Evolutionary conservation across 1,284 basidiomycete species (phyloP).

Genomic region (Ganoderma lucidum): DNA sequence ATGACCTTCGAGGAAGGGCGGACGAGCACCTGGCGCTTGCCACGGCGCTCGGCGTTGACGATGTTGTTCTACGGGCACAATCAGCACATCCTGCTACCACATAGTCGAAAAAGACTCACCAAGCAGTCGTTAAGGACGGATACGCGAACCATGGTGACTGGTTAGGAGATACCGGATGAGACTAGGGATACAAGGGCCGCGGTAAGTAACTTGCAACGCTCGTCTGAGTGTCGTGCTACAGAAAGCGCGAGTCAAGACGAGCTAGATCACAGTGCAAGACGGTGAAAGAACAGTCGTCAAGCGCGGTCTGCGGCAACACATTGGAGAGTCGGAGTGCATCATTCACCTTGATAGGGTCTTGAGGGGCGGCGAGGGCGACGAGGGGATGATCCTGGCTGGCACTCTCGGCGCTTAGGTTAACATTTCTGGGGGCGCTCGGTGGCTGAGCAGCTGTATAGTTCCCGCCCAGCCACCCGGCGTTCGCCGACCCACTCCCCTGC

Average conservation of each 20-base stretch:
- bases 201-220: slow-evolving; percentile 53
- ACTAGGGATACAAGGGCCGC: slow-evolving; percentile 35
- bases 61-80: slow-evolving; percentile 80
- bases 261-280: slow-evolving; percentile 41
- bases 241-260: slow-evolving; percentile 84
- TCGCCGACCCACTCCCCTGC: slow-evolving; percentile 25
- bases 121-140: slow-evolving; percentile 91
- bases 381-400: slow-evolving; percentile 16
- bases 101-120: slow-evolving; percentile 46
- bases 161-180: slow-evolving; percentile 32
- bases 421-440: slow-evolving; percentile 23
- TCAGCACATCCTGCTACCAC: slow-evolving; percentile 1
- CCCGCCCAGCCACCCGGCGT: slow-evolving; percentile 33
- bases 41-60: slow-evolving; percentile 97
- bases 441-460: slow-evolving; percentile 42
- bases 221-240: slow-evolving; percentile 84
- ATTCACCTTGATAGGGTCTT: slow-evolving; percentile 47
- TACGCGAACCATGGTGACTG: slow-evolving; percentile 79
- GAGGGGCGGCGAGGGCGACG: slow-evolving; percentile 37
- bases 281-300: slow-evolving; percentile 36
- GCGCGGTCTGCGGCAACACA: slow-evolving; percentile 34
- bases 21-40: slow-evolving; percentile 97
- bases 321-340: slow-evolving; percentile 26
- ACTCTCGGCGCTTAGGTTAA: slow-evolving; percentile 17
- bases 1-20: slow-evolving; percentile 96